phyloP scores from a whole-genome alignment of 129 eudicot genomes.

The Centrapalus pauciflorus region DNA sequence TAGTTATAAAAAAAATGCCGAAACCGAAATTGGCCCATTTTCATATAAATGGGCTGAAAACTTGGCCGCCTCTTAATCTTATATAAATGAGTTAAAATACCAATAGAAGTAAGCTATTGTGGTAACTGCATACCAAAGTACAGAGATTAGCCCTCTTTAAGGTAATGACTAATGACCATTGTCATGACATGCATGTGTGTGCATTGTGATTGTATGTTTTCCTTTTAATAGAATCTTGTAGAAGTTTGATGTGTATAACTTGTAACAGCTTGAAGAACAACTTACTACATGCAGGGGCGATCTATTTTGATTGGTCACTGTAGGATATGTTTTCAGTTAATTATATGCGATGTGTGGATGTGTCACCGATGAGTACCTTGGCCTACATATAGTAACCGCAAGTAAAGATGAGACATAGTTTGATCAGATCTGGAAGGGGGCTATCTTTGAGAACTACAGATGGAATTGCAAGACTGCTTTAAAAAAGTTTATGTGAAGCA shows the following conservation, averaged over 20 bases:
- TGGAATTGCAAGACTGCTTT: background rate
- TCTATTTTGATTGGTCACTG: too few species aligned
- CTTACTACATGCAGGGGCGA: too few species aligned
- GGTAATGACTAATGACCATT: background rate
- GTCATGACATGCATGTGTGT: background rate
- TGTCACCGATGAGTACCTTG: background rate
- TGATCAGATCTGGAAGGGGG: background rate
- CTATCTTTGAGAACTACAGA: background rate
- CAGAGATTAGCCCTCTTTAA: too few species aligned
- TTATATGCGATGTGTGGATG: background rate
- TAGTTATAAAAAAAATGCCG: too few species aligned
- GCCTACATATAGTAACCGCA: background rate
- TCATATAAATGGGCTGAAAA: too few species aligned
- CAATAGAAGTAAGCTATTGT: background rate
- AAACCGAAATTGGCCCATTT: too few species aligned
- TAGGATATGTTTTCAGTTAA: too few species aligned
- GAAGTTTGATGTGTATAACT: background rate
- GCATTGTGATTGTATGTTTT: background rate
- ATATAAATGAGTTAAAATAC: slow-evolving; percentile 1
- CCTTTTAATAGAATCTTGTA: background rate
- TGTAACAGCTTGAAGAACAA: background rate
- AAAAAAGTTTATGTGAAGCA: background rate
- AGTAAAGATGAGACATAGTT: background rate
- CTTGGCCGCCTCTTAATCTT: too few species aligned
- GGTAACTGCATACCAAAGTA: background rate